Conservation (phyloP, 345 rosid genomes). For the rapeseed (Brassica napus) region Da-Ae NC_063434.1:11778001-11778500, state of each 20-base stretch:
- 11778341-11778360: neutral
- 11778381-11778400: slow-evolving; percentile 70
- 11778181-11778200: slow-evolving; percentile 71
- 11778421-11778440: slow-evolving; percentile 66
- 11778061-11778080: slow-evolving; percentile 55
- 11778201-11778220: slow-evolving; percentile 68
- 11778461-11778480: slow-evolving; percentile 3
- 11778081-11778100: neutral
- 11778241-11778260: slow-evolving; percentile 62
- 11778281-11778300: neutral
- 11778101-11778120: neutral
- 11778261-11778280: slow-evolving; percentile 50
- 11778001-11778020: slow-evolving; percentile 32
- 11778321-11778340: neutral
- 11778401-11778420: slow-evolving; percentile 55
- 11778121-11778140: neutral
- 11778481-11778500: neutral
- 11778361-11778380: slow-evolving; percentile 29
- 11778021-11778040: slow-evolving; percentile 48
- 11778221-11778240: slow-evolving; percentile 62
- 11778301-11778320: neutral
- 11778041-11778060: slow-evolving; percentile 63
- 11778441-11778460: slow-evolving; percentile 53
- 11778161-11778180: slow-evolving; percentile 67
- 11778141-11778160: slow-evolving; percentile 43